Percentiles rank a stretch among this genome's conserved stretches.
Conservation (phyloP, 2,329 filamentous ascomycete species). For the Coniochaeta sp. region DNA sequence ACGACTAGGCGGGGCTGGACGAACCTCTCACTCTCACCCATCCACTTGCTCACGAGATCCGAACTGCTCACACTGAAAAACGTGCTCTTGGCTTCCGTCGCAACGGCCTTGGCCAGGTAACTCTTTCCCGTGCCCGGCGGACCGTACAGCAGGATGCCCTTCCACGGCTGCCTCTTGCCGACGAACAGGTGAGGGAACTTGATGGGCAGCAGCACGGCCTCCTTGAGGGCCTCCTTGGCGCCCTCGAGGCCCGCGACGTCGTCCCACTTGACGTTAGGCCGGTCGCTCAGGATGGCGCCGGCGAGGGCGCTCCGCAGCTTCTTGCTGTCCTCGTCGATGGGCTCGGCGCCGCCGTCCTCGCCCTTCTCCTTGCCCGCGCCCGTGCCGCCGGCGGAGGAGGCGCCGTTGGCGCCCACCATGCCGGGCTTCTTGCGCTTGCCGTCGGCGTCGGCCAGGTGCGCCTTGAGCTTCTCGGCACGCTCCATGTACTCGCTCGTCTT, state of each 20-base stretch:
- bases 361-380: slow-evolving; percentile 49
- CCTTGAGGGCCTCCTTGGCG: slow-evolving; percentile 94
- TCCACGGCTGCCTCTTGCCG: slow-evolving; percentile 96
- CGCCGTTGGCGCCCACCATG: slow-evolving; percentile 66
- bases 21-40: slow-evolving; percentile 97
- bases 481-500: slow-evolving; percentile 98
- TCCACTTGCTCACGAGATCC: slow-evolving; percentile 98
- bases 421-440: slow-evolving; percentile 63
- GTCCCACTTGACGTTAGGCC: slow-evolving; percentile 96
- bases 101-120: slow-evolving; percentile 94
- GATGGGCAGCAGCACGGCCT: slow-evolving; percentile 94
- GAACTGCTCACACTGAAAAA: slow-evolving; percentile 98
- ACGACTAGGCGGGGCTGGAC: slow-evolving; percentile 14
- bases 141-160: slow-evolving; percentile 92
- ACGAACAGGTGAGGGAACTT: slow-evolving; percentile 97
- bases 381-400: slow-evolving; percentile 52
- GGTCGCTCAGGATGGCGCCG: slow-evolving; percentile 88
- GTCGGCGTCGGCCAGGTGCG: slow-evolving; percentile 72
- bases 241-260: slow-evolving; percentile 91
- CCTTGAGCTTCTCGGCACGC: slow-evolving; percentile 94
- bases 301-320: slow-evolving; percentile 87
- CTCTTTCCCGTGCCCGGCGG: slow-evolving; percentile 96
- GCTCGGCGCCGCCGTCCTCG: slow-evolving; percentile 50
- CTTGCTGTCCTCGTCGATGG: slow-evolving; percentile 82
- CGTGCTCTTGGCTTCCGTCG: slow-evolving; percentile 96